phyloP scores from a whole-genome alignment of 2,329 filamentous ascomycete species.

The Claviceps pusilla region DNA sequence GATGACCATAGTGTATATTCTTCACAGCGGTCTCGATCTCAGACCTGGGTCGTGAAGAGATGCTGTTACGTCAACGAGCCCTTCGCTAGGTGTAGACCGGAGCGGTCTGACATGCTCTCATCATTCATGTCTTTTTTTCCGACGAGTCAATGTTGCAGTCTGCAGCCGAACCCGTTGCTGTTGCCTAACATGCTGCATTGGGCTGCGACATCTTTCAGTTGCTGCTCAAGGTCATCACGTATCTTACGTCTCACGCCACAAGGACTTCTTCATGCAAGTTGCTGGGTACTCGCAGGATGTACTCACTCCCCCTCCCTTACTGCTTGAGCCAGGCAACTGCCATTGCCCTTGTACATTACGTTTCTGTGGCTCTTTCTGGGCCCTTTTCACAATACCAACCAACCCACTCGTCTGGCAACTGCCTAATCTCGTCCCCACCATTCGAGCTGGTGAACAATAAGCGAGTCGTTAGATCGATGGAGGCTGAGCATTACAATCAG shows the following conservation, averaged over 20 bases:
- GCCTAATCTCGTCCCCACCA: neutral
- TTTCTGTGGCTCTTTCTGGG: neutral
- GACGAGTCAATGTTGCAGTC: neutral
- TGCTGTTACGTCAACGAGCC: too few species aligned
- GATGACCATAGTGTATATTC: too few species aligned
- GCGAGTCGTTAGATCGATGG: neutral
- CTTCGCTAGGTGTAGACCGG: neutral
- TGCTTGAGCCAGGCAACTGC: neutral
- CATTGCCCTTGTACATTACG: neutral
- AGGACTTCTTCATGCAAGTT: neutral
- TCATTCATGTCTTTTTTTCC: neutral
- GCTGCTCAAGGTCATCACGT: neutral
- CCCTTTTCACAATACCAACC: neutral
- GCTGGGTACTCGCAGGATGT: neutral
- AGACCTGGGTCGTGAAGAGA: too few species aligned
- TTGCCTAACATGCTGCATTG: neutral
- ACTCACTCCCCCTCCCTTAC: neutral
- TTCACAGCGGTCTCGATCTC: too few species aligned
- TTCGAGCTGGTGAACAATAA: neutral
- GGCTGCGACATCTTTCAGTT: neutral
- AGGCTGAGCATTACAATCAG: neutral
- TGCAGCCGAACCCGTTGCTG: neutral
- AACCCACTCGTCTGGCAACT: neutral
- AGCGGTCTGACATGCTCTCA: neutral
- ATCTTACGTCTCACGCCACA: neutral